Percentiles rank a stretch among this genome's conserved stretches.
Evolutionary conservation across 2,329 filamentous ascomycete genomes (phyloP).

Genomic region (Dryadomyces quercus-mongolicae): DNA sequence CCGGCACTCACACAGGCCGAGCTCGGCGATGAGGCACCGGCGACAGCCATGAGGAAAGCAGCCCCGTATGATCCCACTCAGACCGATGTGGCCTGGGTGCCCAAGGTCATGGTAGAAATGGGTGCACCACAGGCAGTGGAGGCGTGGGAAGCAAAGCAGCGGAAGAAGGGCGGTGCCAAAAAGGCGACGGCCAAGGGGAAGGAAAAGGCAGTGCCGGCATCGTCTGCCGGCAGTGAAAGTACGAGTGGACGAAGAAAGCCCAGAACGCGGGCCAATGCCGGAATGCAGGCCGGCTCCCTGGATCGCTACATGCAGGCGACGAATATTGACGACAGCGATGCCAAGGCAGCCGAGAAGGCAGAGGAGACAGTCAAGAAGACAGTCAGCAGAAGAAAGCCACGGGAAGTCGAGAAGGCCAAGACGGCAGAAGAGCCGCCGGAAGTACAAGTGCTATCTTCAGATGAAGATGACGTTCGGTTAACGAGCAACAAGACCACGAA

Average conservation of each 20-base stretch:
- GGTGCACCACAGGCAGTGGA: conserved; percentile 54
- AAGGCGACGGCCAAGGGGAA: not conserved
- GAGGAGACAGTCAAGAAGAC: not conserved
- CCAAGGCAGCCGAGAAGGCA: not conserved
- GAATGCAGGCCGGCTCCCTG: conserved; percentile 19
- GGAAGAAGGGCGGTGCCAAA: conserved; percentile 18
- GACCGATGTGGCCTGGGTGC: conserved; percentile 56
- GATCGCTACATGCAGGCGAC: conserved; percentile 26
- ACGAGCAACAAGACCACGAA: not conserved
- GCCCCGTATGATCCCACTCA: conserved; percentile 50
- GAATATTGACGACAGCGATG: conserved; percentile 13
- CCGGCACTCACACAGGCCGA: conserved; percentile 17
- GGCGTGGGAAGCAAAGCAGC: conserved; percentile 41
- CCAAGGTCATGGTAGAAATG: conserved; percentile 49
- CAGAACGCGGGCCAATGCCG: not conserved
- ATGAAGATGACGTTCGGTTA: not conserved
- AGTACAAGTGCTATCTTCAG: not conserved
- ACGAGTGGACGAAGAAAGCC: not conserved
- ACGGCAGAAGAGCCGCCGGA: not conserved
- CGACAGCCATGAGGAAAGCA: not conserved
- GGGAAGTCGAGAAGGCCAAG: too few relatives aligned
- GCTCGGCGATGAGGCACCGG: conserved; percentile 16
- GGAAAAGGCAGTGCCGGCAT: conserved; percentile 1
- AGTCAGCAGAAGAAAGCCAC: not conserved
- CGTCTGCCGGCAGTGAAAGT: too few relatives aligned